Evolutionary conservation across 1,284 basidiomycete species (phyloP).

Genomic region (Cutaneotrichosporon cavernicola): DNA sequence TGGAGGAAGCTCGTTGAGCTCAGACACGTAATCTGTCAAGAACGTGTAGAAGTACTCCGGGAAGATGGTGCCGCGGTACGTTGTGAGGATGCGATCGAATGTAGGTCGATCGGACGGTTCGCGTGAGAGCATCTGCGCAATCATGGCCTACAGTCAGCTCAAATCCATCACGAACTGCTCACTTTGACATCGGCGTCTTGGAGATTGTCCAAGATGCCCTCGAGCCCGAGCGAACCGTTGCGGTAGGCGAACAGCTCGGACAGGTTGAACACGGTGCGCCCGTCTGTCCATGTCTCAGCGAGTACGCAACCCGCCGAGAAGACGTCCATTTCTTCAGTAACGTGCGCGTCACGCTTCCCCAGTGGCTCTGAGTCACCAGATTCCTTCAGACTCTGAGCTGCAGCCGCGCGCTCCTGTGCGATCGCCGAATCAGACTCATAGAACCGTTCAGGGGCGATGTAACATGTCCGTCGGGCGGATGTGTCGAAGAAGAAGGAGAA

Average conservation of each 20-base stretch:
- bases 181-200: conserved; percentile 79
- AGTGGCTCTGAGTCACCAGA: conserved; percentile 33
- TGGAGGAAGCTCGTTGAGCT: conserved; percentile 64
- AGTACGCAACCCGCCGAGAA: conserved; percentile 95
- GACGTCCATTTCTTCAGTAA: conserved; percentile 97
- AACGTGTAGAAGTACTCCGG: conserved; percentile 93
- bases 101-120: conserved; percentile 74
- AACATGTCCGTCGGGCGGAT: conserved; percentile 87
- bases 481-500: conserved; percentile 99
- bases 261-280: conserved; percentile 87
- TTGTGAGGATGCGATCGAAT: conserved; percentile 78
- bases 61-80: conserved; percentile 74
- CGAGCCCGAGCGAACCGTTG: conserved; percentile 76
- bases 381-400: conserved; percentile 57
- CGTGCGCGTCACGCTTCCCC: conserved; percentile 67
- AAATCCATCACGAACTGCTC: conserved; percentile 42
- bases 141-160: conserved; percentile 63
- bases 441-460: conserved; percentile 95
- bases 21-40: conserved; percentile 81
- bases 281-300: conserved; percentile 94
- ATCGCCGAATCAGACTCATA: conserved; percentile 75
- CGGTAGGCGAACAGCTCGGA: conserved; percentile 95
- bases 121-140: conserved; percentile 84
- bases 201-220: conserved; percentile 70
- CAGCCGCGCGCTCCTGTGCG: conserved; percentile 59